Evolutionary conservation across 257 asterid species (phyloP).

Genomic region (Solanum paucissectum): DNA sequence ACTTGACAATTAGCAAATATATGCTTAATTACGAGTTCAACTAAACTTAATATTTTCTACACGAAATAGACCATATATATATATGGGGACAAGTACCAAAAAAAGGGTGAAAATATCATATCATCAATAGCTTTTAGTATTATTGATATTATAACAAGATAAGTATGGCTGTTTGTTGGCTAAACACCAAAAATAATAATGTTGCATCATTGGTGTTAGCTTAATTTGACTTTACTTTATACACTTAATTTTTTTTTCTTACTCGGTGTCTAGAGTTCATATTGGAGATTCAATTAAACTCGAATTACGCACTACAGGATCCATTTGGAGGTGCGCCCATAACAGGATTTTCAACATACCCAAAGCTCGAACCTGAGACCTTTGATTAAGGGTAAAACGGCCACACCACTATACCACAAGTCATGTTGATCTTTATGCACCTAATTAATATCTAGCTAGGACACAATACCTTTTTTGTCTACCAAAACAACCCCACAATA

Average conservation of each 20-base stretch:
- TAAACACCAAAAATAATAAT: not conserved
- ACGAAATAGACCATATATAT: not conserved
- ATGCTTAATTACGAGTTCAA: not conserved
- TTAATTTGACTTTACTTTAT: slow-evolving; percentile 1
- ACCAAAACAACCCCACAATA: not conserved
- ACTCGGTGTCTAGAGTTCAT: no score
- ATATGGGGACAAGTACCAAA: not conserved
- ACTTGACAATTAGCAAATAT: not conserved
- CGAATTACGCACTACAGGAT: accelerated
- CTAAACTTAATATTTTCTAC: not conserved
- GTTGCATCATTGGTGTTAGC: slow-evolving; percentile 7
- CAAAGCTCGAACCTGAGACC: no score
- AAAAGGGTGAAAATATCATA: not conserved
- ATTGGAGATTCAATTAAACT: no score
- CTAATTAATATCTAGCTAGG: not conserved
- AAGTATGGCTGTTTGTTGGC: slow-evolving; percentile 1
- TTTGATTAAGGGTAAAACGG: no score
- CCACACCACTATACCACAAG: no score
- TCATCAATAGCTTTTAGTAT: not conserved
- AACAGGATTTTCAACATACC: no score
- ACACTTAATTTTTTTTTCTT: not conserved
- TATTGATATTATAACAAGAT: slow-evolving; percentile 20
- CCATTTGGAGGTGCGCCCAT: no score
- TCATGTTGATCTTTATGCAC: not conserved
- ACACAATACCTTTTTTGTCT: not conserved